Base-by-base conservation (phyloP, 495 filamentous ascomycete species). In the Elaphomyces granulatus region DNA sequence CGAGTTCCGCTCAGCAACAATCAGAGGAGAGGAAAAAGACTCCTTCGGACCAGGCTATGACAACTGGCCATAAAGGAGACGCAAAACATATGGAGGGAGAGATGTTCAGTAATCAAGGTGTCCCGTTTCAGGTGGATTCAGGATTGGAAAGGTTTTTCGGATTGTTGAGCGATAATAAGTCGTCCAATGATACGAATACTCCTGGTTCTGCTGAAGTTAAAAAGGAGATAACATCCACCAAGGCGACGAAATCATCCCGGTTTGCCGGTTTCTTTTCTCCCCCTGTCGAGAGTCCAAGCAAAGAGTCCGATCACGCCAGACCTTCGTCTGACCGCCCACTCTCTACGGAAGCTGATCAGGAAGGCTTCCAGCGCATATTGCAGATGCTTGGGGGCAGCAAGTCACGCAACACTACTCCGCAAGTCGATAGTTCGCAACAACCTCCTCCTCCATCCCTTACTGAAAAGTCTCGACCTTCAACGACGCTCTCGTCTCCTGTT, bases 361-460 rank as follows among this genome's bases (percentile, higher is more conserved):
- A 83, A 61, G 90, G 83, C 1, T 98, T 98, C 54, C 80, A 88
- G 43, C 75, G 78, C 34, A 80, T 98, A 31, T 61, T 98, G 21
- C 74, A 82, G 44, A 92, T 95, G 71, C 74, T 98, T 28, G 68
- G 70, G 14, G 53, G 52, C 4, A 67, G 57, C 32, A 62, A 56
- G 28, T 66, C 64, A 3, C 51, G 53, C 34, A 67, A 58, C 46
- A 44, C 50, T 15, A 69, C 66, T 3, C 64, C 66, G 38, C 55
- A 64, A 21, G 54, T 60, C 17, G 51, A 51, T 32, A 48, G 43
- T 20, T 21, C 37, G 12, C 60, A 63, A 33, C 45, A 53, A 32
- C 49, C 54, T 36, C 56, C 53, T 7, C 47, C 50, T 17, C 41
- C 52, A 6, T 52, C 58, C 10, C 38, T 59, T 42, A 38, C 46